Conservation (phyloP, 163 green algal species). For the Chlamydomonas reinhardtii region DNA sequence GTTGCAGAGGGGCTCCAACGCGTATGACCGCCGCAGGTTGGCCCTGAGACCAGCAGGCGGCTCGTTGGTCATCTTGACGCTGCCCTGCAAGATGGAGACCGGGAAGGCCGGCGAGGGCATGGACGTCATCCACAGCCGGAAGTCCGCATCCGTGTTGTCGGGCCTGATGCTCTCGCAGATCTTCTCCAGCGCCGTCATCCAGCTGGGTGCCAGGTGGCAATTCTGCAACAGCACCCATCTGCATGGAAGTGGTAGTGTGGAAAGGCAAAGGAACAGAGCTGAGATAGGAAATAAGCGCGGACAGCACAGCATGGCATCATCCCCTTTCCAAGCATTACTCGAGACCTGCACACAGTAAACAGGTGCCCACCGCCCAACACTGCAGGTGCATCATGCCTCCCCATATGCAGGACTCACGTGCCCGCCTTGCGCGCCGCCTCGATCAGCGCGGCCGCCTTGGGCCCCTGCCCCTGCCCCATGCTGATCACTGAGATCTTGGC, state of each 20-base stretch:
- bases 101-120: constrained; percentile 82
- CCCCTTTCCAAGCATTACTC: too few species aligned
- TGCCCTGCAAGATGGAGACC: constrained; percentile 80
- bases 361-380: too few species aligned
- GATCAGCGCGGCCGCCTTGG: constrained; percentile 85
- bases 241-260: background rate
- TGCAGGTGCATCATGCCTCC: too few species aligned
- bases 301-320: too few species aligned
- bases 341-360: too few species aligned
- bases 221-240: constrained; percentile 88
- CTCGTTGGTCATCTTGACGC: constrained; percentile 87
- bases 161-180: constrained; percentile 80
- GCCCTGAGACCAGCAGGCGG: constrained; percentile 78
- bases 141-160: constrained; percentile 75
- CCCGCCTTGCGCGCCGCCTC: constrained; percentile 67
- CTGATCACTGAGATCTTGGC: constrained; percentile 73
- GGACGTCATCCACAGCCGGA: constrained; percentile 85
- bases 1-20: constrained; percentile 77
- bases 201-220: constrained; percentile 85
- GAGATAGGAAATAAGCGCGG: background rate
- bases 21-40: constrained; percentile 82
- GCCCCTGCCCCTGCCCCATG: constrained; percentile 84
- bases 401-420: constrained; percentile 18
- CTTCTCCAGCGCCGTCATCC: constrained; percentile 84
- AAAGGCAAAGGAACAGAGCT: background rate